Base-by-base conservation (phyloP, 2,329 filamentous ascomycete genomes). In the Penicillium sp. region DNA sequence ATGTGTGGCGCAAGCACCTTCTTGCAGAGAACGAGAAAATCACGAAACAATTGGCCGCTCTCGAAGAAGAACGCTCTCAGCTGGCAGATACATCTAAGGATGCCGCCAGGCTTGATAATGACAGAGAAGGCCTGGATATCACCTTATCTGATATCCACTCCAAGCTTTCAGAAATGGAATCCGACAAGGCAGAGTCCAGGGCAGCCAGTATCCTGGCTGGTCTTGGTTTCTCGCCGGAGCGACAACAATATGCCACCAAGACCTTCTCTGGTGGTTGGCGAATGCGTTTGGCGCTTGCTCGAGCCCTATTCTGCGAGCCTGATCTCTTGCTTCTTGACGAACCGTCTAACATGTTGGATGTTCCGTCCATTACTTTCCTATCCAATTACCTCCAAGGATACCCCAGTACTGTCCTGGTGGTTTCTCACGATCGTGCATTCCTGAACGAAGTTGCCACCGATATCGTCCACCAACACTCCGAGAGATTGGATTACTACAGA, bases 301-400 rank as follows among this genome's bases (percentile, higher is more conserved):
- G 94, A 82, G 94, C 94, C 12, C 84, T 99, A 29, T 99, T 99
- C 80, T 99, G 94, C 78, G 94, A 99, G 72, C 94, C 94, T 36
- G 94, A 99, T 75, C 80, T 99, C 46, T 78, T 99, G 53, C 83
- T 99, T 71, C 91, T 99, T 63, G 94, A 99, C 79, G 78, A 99
- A 85, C 94, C 94, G 77, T 97, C 93, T 49, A 97, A 97, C 86
- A 97, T 97, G 93, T 91, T 99, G 90, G 94, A 97, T 76, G 94
- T 99, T 51, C 94, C 94, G n/a, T 97, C 94, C 20, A 97, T 99
- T 69, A 95, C 94, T 50, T 99, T 97, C 84, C 83, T 99, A 71
- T 89, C 93, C 41, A 93, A 92, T 68, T 99, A 99, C 70, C 87
- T 99, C 7, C 92, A 97, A 73, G 81, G 80, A 42, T 99, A 99